These are phyloP conservation scores for Calamus simplicifolius DNA, from an alignment of 176 grass and related monocot species.

Conservation along the genomic window DNA sequence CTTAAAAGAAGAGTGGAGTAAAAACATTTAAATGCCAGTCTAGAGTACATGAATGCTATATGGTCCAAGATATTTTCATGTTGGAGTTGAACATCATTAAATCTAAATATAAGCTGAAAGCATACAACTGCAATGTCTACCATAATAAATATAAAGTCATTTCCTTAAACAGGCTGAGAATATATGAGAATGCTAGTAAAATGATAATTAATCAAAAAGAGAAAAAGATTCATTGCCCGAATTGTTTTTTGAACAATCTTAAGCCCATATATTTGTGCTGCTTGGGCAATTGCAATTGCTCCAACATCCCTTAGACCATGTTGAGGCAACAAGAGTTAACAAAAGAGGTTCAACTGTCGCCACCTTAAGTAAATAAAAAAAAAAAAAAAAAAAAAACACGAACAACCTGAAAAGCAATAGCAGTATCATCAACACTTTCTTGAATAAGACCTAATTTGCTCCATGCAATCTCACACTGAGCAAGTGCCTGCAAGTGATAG, in stretches of 20 bases:
- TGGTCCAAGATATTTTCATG: too few species aligned
- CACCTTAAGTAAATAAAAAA: too few species aligned
- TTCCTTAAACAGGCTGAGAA: too few species aligned
- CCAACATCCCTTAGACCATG: constrained; percentile 43
- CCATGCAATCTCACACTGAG: constrained; percentile 42
- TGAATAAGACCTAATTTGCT: constrained; percentile 27
- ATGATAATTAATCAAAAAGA: not conserved
- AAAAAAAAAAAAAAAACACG: not conserved
- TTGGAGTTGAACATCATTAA: too few species aligned
- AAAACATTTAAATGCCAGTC: too few species aligned
- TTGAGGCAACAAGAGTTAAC: constrained; percentile 25
- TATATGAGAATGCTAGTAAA: too few species aligned
- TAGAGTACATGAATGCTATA: too few species aligned
- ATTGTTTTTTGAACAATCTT: constrained; percentile 38
- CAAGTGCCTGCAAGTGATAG: constrained; percentile 40
- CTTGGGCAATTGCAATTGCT: constrained; percentile 42
- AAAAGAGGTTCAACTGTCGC: too few species aligned
- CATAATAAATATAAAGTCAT: too few species aligned
- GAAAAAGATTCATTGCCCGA: constrained; percentile 27
- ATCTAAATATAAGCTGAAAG: too few species aligned
- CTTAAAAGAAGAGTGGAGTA: too few species aligned
- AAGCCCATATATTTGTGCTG: constrained; percentile 41
- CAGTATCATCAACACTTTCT: constrained; percentile 40
- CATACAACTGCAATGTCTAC: too few species aligned
- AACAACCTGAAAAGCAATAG: constrained; percentile 42